Conservation (phyloP, 202 grass and related monocot species). For the Brachypodium distachyon region DNA sequence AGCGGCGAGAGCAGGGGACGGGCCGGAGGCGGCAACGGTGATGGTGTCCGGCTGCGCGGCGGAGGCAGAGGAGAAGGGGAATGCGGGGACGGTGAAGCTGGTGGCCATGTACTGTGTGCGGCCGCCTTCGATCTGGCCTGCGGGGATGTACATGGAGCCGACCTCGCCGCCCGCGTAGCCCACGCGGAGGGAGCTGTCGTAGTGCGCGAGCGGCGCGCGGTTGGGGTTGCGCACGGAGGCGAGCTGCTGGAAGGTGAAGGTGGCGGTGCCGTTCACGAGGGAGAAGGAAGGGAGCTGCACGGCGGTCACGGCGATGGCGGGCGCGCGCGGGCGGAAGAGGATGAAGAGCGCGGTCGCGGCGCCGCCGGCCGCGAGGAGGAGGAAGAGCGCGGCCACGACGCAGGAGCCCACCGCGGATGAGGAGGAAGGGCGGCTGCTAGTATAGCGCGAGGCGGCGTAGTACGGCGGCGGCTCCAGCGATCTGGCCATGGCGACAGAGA, state of each 20-base stretch:
- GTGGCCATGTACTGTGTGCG: conserved; percentile 69
- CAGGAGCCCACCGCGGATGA: conserved; percentile 48
- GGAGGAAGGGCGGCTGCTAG: conserved; percentile 1
- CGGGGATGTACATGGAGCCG: conserved; percentile 80
- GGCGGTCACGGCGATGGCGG: conserved; percentile 48
- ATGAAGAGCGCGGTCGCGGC: conserved; percentile 48
- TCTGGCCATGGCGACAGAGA: conserved; percentile 11
- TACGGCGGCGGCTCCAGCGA: conserved; percentile 13
- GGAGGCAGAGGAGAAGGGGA: conserved; percentile 26
- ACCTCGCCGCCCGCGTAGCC: conserved; percentile 59
- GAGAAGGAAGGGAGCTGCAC: conserved; percentile 61
- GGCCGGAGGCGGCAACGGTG: conserved; percentile 20
- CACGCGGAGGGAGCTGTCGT: conserved; percentile 74
- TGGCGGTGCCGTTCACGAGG: conserved; percentile 47
- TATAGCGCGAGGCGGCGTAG: conserved; percentile 24
- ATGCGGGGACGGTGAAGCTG: conserved; percentile 55
- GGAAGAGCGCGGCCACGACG: conserved; percentile 46
- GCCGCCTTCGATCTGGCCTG: conserved; percentile 57
- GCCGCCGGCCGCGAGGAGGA: conserved; percentile 34
- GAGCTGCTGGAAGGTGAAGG: conserved; percentile 78
- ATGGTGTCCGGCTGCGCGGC: conserved; percentile 17
- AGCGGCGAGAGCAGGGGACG: neutral
- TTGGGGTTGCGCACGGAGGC: conserved; percentile 70
- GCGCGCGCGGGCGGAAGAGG: conserved; percentile 53
- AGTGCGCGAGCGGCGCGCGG: conserved; percentile 71